Evolutionary conservation across 129 eudicot species (phyloP), one percentile per base, ranked within the genome.

Genomic region (Ambrosia trifida): DNA sequence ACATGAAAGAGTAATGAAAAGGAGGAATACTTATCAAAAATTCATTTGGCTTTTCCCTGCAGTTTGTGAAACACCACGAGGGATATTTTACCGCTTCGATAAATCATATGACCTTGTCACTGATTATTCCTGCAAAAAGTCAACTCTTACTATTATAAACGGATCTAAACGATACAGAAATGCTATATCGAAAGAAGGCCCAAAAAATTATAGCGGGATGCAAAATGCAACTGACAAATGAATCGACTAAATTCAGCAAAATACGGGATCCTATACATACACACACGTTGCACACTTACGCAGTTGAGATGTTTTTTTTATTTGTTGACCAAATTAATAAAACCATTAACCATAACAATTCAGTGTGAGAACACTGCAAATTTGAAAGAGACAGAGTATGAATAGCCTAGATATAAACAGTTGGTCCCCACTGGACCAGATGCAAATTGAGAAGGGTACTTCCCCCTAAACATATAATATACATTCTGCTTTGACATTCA

Each of bases 311-410:
- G 31, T 72, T 2, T 18, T 17, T 61, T 47, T 32, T 24, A 24
- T 47, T 11, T 33, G 44, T 30, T 46, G 62, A 30, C 61, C 61
- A 61, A 61, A 72, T 32, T 38, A 50, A 61, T 46, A 47, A 67
- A 60, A 44, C 36, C 2, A 31, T 51, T 36, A 51, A 45, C 38
- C 9, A 32, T 64, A 51, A 38, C 31, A 28, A 50, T 51, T 10
- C 44, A 64, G 59, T 64, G 57, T 75, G 79, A 65, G 73, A 66
- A 54, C 67, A 75, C 59, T 0, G 57, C 43, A 53, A 64, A 40
- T 30, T 10, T 16, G 57, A 19, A 35, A 64, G 54, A 38, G 28
- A 28, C 18, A 33, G 67, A 20, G 28, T 54, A 11, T 62, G 41
- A 52, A 52, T 28, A 54, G 47, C 38, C 41, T 66, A 76, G 56